phyloP scores from a whole-genome alignment of 2,329 filamentous ascomycete genomes.

The Alternaria rosae region DNA sequence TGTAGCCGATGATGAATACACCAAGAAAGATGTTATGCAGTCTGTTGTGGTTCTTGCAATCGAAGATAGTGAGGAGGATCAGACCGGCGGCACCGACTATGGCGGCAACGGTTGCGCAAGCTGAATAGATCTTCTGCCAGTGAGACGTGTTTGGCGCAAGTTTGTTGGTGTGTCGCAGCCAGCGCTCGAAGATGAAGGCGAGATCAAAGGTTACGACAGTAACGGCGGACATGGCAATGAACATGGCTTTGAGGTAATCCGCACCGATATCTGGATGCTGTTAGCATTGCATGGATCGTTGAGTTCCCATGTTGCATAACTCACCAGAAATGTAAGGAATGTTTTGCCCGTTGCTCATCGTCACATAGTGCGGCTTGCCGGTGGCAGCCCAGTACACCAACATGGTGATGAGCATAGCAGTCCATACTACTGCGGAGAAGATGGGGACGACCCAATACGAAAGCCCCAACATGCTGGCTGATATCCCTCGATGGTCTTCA shows the following conservation, averaged over 20 bases:
- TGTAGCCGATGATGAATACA: constrained; percentile 85
- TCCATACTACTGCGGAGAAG: constrained; percentile 63
- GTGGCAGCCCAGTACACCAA: constrained; percentile 73
- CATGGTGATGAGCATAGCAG: constrained; percentile 71
- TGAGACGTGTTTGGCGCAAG: constrained; percentile 75
- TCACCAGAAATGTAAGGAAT: constrained; percentile 77
- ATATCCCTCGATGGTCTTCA: not conserved
- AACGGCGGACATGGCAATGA: constrained; percentile 74
- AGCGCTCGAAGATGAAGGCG: constrained; percentile 81
- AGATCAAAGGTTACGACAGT: constrained; percentile 83
- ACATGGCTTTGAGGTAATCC: constrained; percentile 73
- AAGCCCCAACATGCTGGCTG: constrained; percentile 44
- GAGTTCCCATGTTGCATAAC: not conserved
- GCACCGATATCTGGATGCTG: constrained; percentile 63
- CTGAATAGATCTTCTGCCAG: constrained; percentile 69
- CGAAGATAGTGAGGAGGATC: constrained; percentile 84
- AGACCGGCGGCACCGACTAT: constrained; percentile 79
- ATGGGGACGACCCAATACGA: constrained; percentile 72
- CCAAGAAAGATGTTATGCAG: constrained; percentile 79
- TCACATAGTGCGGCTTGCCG: constrained; percentile 64
- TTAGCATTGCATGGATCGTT: constrained; percentile 9
- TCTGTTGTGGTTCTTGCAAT: constrained; percentile 72
- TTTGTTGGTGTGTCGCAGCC: constrained; percentile 81
- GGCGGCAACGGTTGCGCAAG: constrained; percentile 71
- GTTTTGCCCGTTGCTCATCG: constrained; percentile 64